phyloP scores from a whole-genome alignment of 306 rosid species.

The Trichosanthes cucumerina region DNA sequence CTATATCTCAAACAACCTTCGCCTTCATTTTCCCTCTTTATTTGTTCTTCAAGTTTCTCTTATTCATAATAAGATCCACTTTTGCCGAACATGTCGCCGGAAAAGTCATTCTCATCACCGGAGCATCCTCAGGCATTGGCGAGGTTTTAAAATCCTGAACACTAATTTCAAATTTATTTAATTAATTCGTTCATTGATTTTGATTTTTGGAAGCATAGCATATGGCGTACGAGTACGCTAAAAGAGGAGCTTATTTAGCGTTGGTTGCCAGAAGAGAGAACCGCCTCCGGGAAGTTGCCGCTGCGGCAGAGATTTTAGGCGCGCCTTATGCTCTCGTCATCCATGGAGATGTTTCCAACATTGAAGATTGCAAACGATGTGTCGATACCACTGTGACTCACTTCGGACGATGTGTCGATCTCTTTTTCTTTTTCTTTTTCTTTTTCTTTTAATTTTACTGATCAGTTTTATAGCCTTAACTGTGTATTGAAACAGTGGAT shows the following conservation, averaged over 20 bases:
- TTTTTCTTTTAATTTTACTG: too few species aligned
- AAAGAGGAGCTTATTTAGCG: conserved; percentile 47
- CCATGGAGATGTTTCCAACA: conserved; percentile 48
- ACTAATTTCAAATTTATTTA: neutral
- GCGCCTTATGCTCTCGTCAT: conserved; percentile 42
- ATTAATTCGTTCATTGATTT: neutral
- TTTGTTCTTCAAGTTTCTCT: conserved; percentile 23
- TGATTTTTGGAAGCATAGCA: too few species aligned
- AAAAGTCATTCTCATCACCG: conserved; percentile 48
- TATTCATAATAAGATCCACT: conserved; percentile 2
- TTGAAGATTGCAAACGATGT: conserved; percentile 38
- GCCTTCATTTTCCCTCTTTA: conserved; percentile 17
- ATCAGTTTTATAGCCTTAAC: too few species aligned
- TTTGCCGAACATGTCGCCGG: conserved; percentile 35
- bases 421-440: too few species aligned
- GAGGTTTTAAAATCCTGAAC: too few species aligned
- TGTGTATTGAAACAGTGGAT: conserved; percentile 28
- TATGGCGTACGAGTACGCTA: conserved; percentile 65
- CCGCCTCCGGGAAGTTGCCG: conserved; percentile 31
- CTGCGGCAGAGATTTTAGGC: conserved; percentile 30
- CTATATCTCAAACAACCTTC: neutral
- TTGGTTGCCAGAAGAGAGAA: conserved; percentile 42
- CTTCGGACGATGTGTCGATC: conserved; percentile 36
- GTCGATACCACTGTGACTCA: conserved; percentile 37
- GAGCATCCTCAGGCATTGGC: conserved; percentile 51